phyloP scores from a whole-genome alignment of 176 grass and related monocot genomes.

The Zoysia japonica region DNA sequence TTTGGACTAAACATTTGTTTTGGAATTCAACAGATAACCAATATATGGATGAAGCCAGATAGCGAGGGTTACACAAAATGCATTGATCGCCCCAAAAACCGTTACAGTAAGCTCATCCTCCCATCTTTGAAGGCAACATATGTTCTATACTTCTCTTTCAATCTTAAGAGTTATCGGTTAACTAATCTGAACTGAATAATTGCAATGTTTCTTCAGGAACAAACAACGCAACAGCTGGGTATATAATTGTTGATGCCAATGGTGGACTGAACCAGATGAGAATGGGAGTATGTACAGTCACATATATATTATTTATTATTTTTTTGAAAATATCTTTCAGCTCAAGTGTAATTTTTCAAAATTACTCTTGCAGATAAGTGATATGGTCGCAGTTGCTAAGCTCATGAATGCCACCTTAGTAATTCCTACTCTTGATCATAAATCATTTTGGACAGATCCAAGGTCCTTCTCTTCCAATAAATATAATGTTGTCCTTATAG shows the following conservation, averaged over 20 bases:
- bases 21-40: conserved; percentile 37
- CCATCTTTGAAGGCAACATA: background rate
- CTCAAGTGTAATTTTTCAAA: conserved; percentile 20
- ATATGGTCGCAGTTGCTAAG: conserved; percentile 82
- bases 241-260: conserved; percentile 69
- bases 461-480: conserved; percentile 44
- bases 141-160: background rate
- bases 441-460: conserved; percentile 82
- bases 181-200: background rate
- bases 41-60: conserved; percentile 60
- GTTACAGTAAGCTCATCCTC: conserved; percentile 41
- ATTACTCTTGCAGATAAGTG: conserved; percentile 64
- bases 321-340: conserved; percentile 15
- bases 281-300: conserved; percentile 62
- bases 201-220: conserved; percentile 37
- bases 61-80: conserved; percentile 57
- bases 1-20: conserved; percentile 33
- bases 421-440: conserved; percentile 72
- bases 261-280: conserved; percentile 89
- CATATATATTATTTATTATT: background rate
- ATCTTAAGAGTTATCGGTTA: background rate
- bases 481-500: conserved; percentile 2
- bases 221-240: conserved; percentile 48
- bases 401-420: conserved; percentile 85
- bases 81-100: conserved; percentile 45